phyloP scores from a whole-genome alignment of 2,329 filamentous ascomycete genomes.

The Sphaceloma murrayae region DNA sequence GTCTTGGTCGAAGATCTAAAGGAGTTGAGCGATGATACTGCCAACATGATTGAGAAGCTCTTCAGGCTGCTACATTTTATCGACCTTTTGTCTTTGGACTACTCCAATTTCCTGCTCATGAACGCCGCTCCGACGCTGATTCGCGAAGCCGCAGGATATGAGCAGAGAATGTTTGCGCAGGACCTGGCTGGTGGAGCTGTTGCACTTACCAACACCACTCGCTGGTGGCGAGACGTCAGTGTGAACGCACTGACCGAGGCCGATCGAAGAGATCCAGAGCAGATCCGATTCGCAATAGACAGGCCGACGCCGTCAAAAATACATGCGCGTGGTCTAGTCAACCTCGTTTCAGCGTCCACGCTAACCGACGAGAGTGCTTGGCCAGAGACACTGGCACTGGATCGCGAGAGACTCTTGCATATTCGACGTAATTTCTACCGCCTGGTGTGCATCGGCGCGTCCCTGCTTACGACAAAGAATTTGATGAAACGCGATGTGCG shows the following conservation, averaged over 20 bases:
- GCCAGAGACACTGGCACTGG: slow-evolving; percentile 66
- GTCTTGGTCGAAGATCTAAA: slow-evolving; percentile 53
- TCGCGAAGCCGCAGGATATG: slow-evolving; percentile 61
- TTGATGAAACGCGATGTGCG: slow-evolving; percentile 72
- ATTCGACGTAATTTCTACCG: slow-evolving; percentile 50
- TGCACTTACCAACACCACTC: slow-evolving; percentile 50
- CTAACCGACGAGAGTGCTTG: slow-evolving; percentile 46
- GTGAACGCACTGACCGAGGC: slow-evolving; percentile 56
- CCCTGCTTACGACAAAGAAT: slow-evolving; percentile 73
- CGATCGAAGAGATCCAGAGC: slow-evolving; percentile 59
- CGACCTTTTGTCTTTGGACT: slow-evolving; percentile 68
- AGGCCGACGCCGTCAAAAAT: slow-evolving; percentile 59
- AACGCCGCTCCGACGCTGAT: slow-evolving; percentile 62
- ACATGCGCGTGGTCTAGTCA: slow-evolving; percentile 65
- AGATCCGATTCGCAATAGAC: slow-evolving; percentile 51
- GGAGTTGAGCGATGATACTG: slow-evolving; percentile 25
- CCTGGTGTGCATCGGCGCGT: slow-evolving; percentile 63
- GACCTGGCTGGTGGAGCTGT: slow-evolving; percentile 50
- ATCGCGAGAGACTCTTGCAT: slow-evolving; percentile 52
- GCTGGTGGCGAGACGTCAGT: slow-evolving; percentile 57
- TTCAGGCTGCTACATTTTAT: slow-evolving; percentile 67
- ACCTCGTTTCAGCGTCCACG: slow-evolving; percentile 60
- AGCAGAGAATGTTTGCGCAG: slow-evolving; percentile 60
- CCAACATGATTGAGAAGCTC: slow-evolving; percentile 58
- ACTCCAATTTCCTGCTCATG: slow-evolving; percentile 70